Base-by-base conservation (phyloP, 345 rosid genomes). In the Acer negundo region DNA sequence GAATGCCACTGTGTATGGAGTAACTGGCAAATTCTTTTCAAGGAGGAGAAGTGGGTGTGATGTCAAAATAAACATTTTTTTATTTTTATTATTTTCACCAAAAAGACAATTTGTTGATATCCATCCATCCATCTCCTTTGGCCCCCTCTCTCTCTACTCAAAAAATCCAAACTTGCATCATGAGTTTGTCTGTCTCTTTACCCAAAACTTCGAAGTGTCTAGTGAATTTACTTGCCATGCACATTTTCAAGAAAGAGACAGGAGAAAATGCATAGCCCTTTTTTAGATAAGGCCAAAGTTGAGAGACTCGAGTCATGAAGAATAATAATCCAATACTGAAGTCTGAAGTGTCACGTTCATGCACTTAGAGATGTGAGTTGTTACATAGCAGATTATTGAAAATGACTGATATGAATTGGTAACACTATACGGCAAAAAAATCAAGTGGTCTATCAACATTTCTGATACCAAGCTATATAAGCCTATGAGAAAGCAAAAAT, bases 321-420 rank as follows among this genome's bases (percentile, higher is more conserved):
- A 28, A 28, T 28, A 73, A 76, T 63, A 62, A 79, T 77, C 81
- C 80, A 68, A 20, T 28, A 55, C 23, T 62, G 70, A 69, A 75
- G 68, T 49, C 23, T 62, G 70, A 69, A 75, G 68, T 49, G 64
- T 78, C 79, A 46, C 56, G n/a, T 72, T 82, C 81, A 71, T 62
- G 79, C 74, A 77, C 62, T 42, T 74, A 35, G 9, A 28, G 31
- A 59, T 26, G 55, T 64, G 82, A 76, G 67, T 70, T 75, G 47
- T 72, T 70, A 70, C 79, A 62, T 46, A 23, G 23, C 72, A 77
- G 67, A 38, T 51, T 31, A n/a, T 40, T 10, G 82, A 85, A 75
- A 80, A 80, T n/a, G 80, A 84, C 78, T 55, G 58, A 7, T 19
- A 51, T 26, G 74, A 35, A 35, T 35, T 4, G 38, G 38, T 35